These are phyloP conservation scores for Trichophyton benhamiae DNA, from an alignment of 2,329 filamentous ascomycete genomes.

Conservation along the genomic window DNA sequence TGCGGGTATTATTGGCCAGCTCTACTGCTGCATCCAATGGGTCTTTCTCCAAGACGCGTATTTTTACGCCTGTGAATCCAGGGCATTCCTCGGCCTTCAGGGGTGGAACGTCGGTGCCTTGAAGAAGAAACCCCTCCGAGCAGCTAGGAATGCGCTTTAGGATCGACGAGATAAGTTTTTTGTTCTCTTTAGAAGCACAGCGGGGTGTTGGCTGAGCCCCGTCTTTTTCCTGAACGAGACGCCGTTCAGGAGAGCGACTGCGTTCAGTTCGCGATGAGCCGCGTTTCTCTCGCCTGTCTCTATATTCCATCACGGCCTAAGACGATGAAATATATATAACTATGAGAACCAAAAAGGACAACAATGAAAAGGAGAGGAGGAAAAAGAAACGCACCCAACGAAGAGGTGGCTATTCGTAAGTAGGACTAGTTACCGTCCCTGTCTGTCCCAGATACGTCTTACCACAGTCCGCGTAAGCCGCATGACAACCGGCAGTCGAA, in stretches of 20 bases:
- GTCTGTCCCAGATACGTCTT: too few relatives aligned
- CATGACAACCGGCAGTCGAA: too few relatives aligned
- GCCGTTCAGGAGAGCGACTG: neutral
- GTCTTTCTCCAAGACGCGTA: neutral
- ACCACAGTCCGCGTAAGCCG: too few relatives aligned
- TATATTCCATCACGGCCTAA: too few relatives aligned
- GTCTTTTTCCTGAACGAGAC: neutral
- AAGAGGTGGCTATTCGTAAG: too few relatives aligned
- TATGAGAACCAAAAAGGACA: too few relatives aligned
- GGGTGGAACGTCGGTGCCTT: neutral
- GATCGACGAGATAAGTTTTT: neutral
- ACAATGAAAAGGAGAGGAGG: too few relatives aligned
- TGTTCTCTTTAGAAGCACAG: neutral
- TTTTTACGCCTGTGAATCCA: neutral
- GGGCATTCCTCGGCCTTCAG: conserved; percentile 1
- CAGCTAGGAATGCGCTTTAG: neutral
- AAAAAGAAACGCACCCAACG: too few relatives aligned
- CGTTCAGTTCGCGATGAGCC: neutral
- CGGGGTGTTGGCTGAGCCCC: neutral
- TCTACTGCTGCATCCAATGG: conserved; percentile 2
- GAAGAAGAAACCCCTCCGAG: neutral
- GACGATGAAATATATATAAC: too few relatives aligned
- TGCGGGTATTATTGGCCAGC: neutral
- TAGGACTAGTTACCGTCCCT: too few relatives aligned
- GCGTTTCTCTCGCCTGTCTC: too few relatives aligned